Percentiles rank a stretch among this genome's conserved stretches.
Conservation (phyloP, 129 eudicot genomes). For the Centaurea solstitialis region DNA sequence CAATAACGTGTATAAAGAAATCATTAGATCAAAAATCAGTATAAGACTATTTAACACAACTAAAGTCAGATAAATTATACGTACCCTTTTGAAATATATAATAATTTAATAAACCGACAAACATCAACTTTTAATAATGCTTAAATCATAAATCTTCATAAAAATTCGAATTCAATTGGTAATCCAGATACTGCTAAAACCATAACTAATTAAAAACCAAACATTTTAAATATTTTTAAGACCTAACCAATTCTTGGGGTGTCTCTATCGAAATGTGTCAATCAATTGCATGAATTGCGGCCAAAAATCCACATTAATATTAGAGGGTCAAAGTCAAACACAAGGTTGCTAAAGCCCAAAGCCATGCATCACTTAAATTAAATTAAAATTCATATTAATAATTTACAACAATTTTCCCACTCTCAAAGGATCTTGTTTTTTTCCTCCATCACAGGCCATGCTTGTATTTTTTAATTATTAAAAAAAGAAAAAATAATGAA, state of each 20-base stretch:
- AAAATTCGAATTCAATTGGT: too few relatives aligned
- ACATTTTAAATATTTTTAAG: background rate
- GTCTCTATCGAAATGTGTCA: background rate
- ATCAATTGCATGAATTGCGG: background rate
- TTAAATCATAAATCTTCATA: too few relatives aligned
- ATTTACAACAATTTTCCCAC: conserved; percentile 19
- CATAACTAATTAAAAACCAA: too few relatives aligned
- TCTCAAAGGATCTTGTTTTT: conserved; percentile 25
- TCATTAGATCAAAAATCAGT: too few relatives aligned
- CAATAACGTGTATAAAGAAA: too few relatives aligned
- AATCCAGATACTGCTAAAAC: too few relatives aligned
- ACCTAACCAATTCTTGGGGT: background rate
- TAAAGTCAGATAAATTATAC: too few relatives aligned
- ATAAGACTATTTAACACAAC: too few relatives aligned
- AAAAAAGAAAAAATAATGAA: too few relatives aligned
- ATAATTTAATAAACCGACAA: too few relatives aligned
- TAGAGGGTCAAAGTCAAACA: background rate
- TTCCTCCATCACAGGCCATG: conserved; percentile 12
- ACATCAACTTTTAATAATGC: too few relatives aligned
- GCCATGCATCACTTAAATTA: background rate
- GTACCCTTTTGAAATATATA: too few relatives aligned
- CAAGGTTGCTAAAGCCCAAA: background rate
- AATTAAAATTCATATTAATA: background rate
- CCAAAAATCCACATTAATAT: background rate
- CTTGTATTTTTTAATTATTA: background rate